Evolutionary conservation across 306 rosid genomes (phyloP).

Genomic region (Carpinus fangiana): DNA sequence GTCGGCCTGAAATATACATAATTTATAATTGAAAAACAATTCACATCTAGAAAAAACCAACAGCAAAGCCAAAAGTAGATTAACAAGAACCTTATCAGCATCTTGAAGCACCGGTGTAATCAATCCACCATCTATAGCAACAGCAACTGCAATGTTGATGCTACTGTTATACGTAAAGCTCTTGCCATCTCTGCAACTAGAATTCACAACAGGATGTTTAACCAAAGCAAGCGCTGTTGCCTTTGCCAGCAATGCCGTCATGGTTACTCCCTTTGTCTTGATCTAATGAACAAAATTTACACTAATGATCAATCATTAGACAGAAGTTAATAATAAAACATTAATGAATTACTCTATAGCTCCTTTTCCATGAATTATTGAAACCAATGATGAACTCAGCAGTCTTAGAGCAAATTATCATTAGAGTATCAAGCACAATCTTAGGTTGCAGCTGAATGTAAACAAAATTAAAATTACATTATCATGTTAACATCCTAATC

Average conservation of each 20-base stretch:
- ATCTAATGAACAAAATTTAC: conserved; percentile 46
- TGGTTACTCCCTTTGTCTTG: conserved; percentile 96
- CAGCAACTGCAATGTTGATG: conserved; percentile 92
- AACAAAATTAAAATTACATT: not conserved
- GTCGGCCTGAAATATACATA: conserved; percentile 57
- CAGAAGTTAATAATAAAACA: not conserved
- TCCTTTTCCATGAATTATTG: not conserved
- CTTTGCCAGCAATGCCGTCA: conserved; percentile 99
- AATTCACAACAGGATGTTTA: conserved; percentile 87
- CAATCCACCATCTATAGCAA: conserved; percentile 87
- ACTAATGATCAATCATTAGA: conserved; percentile 2
- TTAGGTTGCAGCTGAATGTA: not conserved
- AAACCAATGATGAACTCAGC: not conserved
- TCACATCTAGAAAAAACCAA: conserved; percentile 9
- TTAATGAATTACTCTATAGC: not conserved
- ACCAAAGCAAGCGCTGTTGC: conserved; percentile 90
- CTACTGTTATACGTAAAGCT: conserved; percentile 84
- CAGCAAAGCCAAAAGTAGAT: conserved; percentile 17
- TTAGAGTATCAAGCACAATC: conserved; percentile 18
- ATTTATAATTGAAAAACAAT: conserved; percentile 12
- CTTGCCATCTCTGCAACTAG: conserved; percentile 94
- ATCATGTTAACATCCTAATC: not conserved
- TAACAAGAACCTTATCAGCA: conserved; percentile 77
- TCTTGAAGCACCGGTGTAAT: conserved; percentile 94
- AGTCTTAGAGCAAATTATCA: not conserved